Base-by-base conservation (phyloP, 108 stramenopile genomes). In the Cyclotella atomus region DNA sequence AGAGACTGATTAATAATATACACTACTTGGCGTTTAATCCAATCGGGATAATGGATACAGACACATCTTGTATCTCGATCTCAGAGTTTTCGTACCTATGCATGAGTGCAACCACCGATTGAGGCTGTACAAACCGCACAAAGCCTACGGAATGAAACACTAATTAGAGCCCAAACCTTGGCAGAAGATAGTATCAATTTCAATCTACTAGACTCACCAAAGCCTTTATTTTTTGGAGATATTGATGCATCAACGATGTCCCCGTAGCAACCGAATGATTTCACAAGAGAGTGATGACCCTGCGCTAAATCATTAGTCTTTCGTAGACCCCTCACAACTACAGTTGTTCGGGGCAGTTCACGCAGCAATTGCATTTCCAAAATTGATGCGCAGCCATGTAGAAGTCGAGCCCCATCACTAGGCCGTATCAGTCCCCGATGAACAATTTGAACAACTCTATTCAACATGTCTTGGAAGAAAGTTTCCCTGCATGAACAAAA, bases 1-100 rank as follows among this genome's bases (percentile, higher is more conserved):
- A n/a, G n/a, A n/a, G n/a, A n/a, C n/a, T n/a, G n/a, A n/a, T n/a
- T n/a, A n/a, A n/a, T n/a, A n/a, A 56, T 56, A 24, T 17, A 4
- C 25, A 56, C 27, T 12, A 28, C 6, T 27, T n/a, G n/a, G n/a
- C n/a, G n/a, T 17, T 29, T 29, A 56, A 56, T 12, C n/a, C 10
- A n/a, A 49, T 49, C 4, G 68, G 28, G 16, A 55, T 28, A 29
- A 57, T 52, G 19, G 61, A 68, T 0, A 95, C 87, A 10, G 87
- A 86, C 28, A 95, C 94, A 75, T 92, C 90, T 73, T 95, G 88
- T 32, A 95, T 84, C 24, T 89, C 90, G 60, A 95, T 91, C 47
- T 92, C 91, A 16, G 69, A 86, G 25, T 30, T 80, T 25, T 84
- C 81, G 63, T 78, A 89, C 24, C 65, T 76, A 6, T 83, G 55